Base-by-base conservation (phyloP, 495 filamentous ascomycete genomes). In the Stereocaulon alpinum region DNA sequence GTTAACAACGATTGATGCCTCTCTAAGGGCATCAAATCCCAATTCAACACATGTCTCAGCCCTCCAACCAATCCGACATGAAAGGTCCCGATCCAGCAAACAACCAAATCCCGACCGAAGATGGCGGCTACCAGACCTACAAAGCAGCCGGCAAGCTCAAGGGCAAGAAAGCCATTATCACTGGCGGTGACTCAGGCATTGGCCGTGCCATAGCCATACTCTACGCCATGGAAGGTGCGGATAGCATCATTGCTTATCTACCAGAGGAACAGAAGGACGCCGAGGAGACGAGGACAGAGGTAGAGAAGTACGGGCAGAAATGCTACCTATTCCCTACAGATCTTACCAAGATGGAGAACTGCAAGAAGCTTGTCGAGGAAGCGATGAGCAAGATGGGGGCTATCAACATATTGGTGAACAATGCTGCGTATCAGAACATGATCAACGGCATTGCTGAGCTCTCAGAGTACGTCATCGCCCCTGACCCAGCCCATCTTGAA, bases 191-290 rank as follows among this genome's bases (percentile, higher is more conserved):
- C 68, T 86, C 81, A 6, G 88, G 89, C 17, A 93, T 93, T 64
- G 88, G 89, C 17, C 84, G 88, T 9, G 84, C 88, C 0, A 80
- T 85, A 17, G 86, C 88, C 0, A 82, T 92, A 17, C 75, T 94
- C 0, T 92, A 84, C 58, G 88, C 89, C 20, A 85, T 90, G 82
- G 89, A 93, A 70, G 89, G 89, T 4, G 88, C 89, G 14, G 82
- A 86, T 47, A 82, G 79, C 49, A 72, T 87, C 17, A 90, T 94
- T 60, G 80, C 79, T 17, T 89, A 92, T 65, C 74, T 90, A 0
- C 85, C 86, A 0, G 80, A 86, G 29, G 88, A 94, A 66, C 84
- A 91, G 66, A 75, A 81, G 41, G 89, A 92, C 63, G 89, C 88
- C 0, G 74, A 84, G 61, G 82, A 89, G 65, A 91, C 89, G 12